Evolutionary conservation across 2,329 filamentous ascomycete genomes (phyloP), one percentile per base, ranked within the genome.

Genomic region (Rasamsonia emersonii): DNA sequence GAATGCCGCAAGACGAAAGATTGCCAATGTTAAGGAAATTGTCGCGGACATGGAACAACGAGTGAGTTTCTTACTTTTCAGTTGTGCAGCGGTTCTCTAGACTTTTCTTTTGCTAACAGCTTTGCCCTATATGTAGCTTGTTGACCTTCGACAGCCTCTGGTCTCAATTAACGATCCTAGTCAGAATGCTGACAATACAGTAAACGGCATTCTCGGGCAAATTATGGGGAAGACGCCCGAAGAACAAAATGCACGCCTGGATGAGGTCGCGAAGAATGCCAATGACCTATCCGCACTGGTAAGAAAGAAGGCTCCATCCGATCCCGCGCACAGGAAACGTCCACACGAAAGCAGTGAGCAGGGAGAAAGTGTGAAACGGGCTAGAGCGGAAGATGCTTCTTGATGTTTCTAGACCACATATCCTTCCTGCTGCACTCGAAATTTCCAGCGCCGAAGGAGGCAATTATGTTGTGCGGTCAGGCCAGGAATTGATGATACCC

Each of bases 21-120:
- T 79, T 39, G 60, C 63, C 4, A 75, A 79, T 35, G 73, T 77
- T 14, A 71, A 71, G 43, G 70, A 75, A 25, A 75, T 79, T 51
- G 54, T 78, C 3, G 61, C 63, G 14, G 76, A 79, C 31, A 77
- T 80, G 66, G 63, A 75, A 45, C 67, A 72, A 45, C 59, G 74
- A 39, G 68, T 72, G 53, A 55, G 61, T 50, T 30, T 23, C 25
- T 15, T 34, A 3, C 29, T 9, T 9, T 13, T 27, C n/a, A 16
- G 9, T 14, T 21, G 2, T 19, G 18, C 9, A 18, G 5, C 19
- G 15, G n/a, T 27, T 19, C 18, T 14, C 23, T 28, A 19, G 28
- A 24, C n/a, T 28, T 24, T 20, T 28, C 33, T 39, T 10, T 20
- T 38, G 6, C 6, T 11, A 30, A 28, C 24, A 14, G 16, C 16